A percentile compares a stretch with the other conserved stretches of the same genome.
Evolutionary conservation across 1,139 yeast species (phyloP).

Genomic region (Lodderomyces oxycetoniae): DNA sequence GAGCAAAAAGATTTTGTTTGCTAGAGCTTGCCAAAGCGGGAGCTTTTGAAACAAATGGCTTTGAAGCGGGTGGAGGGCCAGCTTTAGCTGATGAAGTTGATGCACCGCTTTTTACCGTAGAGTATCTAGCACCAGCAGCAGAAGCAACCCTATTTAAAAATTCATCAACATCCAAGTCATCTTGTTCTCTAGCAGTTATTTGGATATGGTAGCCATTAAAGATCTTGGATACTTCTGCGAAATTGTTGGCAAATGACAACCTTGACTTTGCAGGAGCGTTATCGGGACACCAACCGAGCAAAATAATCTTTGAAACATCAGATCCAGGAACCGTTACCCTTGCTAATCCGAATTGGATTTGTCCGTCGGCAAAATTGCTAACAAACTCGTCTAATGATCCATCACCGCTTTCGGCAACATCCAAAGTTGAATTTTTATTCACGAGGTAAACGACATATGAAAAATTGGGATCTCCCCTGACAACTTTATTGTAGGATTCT

Average conservation of each 20-base stretch:
- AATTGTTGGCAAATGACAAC: constrained; percentile 70
- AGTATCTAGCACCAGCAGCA: constrained; percentile 95
- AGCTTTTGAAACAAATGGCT: constrained; percentile 21
- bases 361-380: constrained; percentile 78
- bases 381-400: constrained; percentile 76
- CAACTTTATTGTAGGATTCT: constrained; percentile 58
- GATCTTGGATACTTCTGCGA: constrained; percentile 65
- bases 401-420: constrained; percentile 53
- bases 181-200: constrained; percentile 91
- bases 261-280: constrained; percentile 73
- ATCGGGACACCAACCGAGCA: constrained; percentile 94
- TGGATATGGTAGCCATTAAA: constrained; percentile 89
- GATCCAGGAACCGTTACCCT: constrained; percentile 87
- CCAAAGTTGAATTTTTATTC: constrained; percentile 50
- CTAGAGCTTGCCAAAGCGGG: constrained; percentile 18
- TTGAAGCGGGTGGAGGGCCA: constrained; percentile 10
- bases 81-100: constrained; percentile 15
- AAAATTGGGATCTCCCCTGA: constrained; percentile 52
- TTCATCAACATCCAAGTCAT: constrained; percentile 78
- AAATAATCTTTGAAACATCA: constrained; percentile 74
- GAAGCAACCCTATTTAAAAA: constrained; percentile 73
- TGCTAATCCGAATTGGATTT: constrained; percentile 86
- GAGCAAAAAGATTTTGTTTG: constrained; percentile 26
- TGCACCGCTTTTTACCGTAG: constrained; percentile 43
- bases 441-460: constrained; percentile 66